A percentile compares a stretch with the other conserved stretches of the same genome.
These are phyloP conservation scores for Clonostachys sp. DNA, from an alignment of 2,329 filamentous ascomycete species.

Conservation along the genomic window DNA sequence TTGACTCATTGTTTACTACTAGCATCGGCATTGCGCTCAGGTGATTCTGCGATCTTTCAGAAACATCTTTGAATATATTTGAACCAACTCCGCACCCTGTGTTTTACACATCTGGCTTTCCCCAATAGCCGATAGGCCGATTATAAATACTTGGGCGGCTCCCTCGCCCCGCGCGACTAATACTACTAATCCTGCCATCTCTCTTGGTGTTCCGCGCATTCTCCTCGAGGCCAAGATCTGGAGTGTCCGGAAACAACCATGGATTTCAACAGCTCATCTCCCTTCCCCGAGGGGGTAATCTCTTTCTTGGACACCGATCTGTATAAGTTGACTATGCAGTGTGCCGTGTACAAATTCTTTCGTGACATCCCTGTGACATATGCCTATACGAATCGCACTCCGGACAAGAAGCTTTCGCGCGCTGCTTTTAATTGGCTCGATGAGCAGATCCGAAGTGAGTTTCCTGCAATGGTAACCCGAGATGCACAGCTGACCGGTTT, in stretches of 20 bases:
- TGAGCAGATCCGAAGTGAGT: conserved; percentile 72
- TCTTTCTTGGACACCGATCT: conserved; percentile 80
- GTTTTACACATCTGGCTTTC: too few relatives aligned
- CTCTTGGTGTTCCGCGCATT: too few relatives aligned
- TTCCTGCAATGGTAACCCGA: background rate
- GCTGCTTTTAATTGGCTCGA: conserved; percentile 82
- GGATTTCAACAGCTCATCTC: conserved; percentile 63
- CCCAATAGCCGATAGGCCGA: too few relatives aligned
- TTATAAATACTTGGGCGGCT: too few relatives aligned
- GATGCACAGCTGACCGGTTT: background rate
- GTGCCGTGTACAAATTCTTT: conserved; percentile 89
- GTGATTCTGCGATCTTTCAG: too few relatives aligned
- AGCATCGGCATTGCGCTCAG: too few relatives aligned
- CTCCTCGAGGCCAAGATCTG: too few relatives aligned
- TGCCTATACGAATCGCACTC: conserved; percentile 91
- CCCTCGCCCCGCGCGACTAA: too few relatives aligned
- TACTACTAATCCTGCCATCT: too few relatives aligned
- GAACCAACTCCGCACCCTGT: too few relatives aligned
- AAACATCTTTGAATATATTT: too few relatives aligned
- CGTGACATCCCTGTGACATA: conserved; percentile 80
- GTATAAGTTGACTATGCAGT: conserved; percentile 99
- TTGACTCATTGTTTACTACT: too few relatives aligned
- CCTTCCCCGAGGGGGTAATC: conserved; percentile 70
- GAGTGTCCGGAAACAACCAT: conserved; percentile 24
- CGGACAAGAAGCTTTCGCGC: conserved; percentile 84